These are phyloP conservation scores for Termitomyces sp. DNA, from an alignment of 768 basidiomycete species.

Conservation along the genomic window DNA sequence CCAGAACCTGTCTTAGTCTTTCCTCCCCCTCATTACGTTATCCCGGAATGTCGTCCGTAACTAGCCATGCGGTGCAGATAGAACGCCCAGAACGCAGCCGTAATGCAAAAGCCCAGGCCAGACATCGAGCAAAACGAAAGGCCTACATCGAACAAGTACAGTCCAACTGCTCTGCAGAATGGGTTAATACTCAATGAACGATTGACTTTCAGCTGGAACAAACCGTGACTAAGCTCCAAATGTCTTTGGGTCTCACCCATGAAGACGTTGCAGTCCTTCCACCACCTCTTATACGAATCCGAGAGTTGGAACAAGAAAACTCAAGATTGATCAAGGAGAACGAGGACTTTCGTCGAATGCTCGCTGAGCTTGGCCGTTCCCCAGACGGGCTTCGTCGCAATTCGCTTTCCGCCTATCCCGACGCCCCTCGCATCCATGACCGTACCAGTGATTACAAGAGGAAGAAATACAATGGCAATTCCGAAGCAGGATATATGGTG, in stretches of 20 bases:
- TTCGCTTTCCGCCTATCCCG: slow-evolving; percentile 44
- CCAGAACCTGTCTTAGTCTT: slow-evolving; percentile 45
- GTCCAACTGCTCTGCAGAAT: not conserved
- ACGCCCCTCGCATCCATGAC: slow-evolving; percentile 42
- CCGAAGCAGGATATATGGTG: not conserved
- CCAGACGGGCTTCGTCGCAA: slow-evolving; percentile 43
- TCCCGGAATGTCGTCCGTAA: slow-evolving; percentile 58
- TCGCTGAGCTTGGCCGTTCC: slow-evolving; percentile 42
- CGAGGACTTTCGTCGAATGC: slow-evolving; percentile 67
- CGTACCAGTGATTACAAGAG: slow-evolving; percentile 64
- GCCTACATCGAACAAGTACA: slow-evolving; percentile 87
- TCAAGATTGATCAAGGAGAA: slow-evolving; percentile 66
- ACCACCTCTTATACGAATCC: slow-evolving; percentile 69
- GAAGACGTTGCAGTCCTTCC: slow-evolving; percentile 75
- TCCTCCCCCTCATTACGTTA: slow-evolving; percentile 46
- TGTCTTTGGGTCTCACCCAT: slow-evolving; percentile 64
- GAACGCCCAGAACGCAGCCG: slow-evolving; percentile 82
- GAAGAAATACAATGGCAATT: slow-evolving; percentile 43
- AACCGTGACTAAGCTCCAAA: slow-evolving; percentile 82
- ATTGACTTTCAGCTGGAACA: slow-evolving; percentile 61
- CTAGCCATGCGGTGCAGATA: slow-evolving; percentile 49
- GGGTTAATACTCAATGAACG: not conserved
- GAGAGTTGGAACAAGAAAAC: slow-evolving; percentile 83
- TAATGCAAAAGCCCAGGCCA: slow-evolving; percentile 85
- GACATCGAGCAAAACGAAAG: slow-evolving; percentile 89